These are phyloP conservation scores for Pseudonitzschia pungens DNA, from an alignment of 108 stramenopile species.

Conservation along the genomic window DNA sequence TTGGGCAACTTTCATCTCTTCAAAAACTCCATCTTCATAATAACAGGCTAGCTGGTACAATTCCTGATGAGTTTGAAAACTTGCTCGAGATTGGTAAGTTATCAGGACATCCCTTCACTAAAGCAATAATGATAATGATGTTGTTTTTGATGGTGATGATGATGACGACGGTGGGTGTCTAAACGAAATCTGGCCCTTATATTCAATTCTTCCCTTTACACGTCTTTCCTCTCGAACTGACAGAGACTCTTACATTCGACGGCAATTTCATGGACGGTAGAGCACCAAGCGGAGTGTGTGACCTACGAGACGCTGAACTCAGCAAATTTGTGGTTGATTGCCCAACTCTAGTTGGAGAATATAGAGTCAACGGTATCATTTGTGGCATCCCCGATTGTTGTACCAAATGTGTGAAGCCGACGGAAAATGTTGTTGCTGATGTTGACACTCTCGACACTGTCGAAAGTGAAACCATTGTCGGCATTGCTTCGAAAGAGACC, in stretches of 20 bases:
- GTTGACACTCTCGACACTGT: not conserved
- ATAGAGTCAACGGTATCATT: conserved; percentile 27
- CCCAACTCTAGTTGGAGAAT: conserved; percentile 14
- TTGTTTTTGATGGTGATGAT: no score
- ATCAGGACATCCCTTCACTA: not conserved
- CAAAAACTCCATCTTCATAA: conserved; percentile 19
- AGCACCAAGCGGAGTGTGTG: conserved; percentile 59
- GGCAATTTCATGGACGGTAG: conserved; percentile 41
- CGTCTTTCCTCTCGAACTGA: not conserved
- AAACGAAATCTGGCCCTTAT: no score
- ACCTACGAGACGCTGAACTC: conserved; percentile 28
- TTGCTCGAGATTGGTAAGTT: conserved; percentile 25
- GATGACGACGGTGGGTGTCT: no score
- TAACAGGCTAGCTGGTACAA: conserved; percentile 25
- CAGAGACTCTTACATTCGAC: conserved; percentile 29
- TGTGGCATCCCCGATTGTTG: conserved; percentile 44
- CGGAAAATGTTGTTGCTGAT: no score
- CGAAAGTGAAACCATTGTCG: conserved; percentile 1
- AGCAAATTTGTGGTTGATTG: conserved; percentile 41
- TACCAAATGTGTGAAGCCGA: conserved; percentile 21
- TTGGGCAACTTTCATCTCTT: conserved; percentile 20
- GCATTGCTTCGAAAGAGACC: not conserved
- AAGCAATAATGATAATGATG: no score
- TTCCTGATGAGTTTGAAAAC: conserved; percentile 22
- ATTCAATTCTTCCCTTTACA: not conserved